These are phyloP conservation scores for Athelia sp. DNA, from an alignment of 1,284 basidiomycete genomes.

Conservation along the genomic window DNA sequence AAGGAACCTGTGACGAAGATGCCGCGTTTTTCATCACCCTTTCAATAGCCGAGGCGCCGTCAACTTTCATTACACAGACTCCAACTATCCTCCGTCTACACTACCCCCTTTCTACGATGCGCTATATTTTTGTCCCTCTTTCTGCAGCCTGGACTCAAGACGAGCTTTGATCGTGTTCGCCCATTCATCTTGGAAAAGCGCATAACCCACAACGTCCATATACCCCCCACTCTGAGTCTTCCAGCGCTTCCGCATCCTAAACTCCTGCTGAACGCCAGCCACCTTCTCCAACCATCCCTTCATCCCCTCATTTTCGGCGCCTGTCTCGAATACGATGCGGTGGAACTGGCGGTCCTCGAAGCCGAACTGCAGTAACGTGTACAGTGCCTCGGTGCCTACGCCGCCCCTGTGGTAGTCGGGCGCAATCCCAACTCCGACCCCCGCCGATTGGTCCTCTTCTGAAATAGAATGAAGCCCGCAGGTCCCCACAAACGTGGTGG, in stretches of 20 bases:
- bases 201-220: constrained; percentile 10
- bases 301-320: not conserved
- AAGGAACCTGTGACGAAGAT: too few species aligned
- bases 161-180: constrained; percentile 5
- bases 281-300: not conserved
- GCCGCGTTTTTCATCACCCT: too few species aligned
- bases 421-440: not conserved
- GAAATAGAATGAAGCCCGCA: not conserved
- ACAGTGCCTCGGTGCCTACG: not conserved
- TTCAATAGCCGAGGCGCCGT: too few species aligned
- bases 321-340: not conserved
- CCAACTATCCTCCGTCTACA: too few species aligned
- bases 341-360: not conserved
- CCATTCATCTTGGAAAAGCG: constrained; percentile 11
- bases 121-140: too few species aligned
- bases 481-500: not conserved
- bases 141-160: constrained; percentile 2
- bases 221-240: constrained; percentile 5
- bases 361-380: not conserved
- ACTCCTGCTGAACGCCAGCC: constrained; percentile 9
- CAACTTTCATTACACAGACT: too few species aligned
- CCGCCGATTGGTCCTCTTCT: not conserved
- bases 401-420: not conserved
- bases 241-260: constrained; percentile 6
- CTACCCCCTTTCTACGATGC: too few species aligned